Base-by-base conservation (phyloP, 2,329 filamentous ascomycete species). In the Clonostachys sp. region DNA sequence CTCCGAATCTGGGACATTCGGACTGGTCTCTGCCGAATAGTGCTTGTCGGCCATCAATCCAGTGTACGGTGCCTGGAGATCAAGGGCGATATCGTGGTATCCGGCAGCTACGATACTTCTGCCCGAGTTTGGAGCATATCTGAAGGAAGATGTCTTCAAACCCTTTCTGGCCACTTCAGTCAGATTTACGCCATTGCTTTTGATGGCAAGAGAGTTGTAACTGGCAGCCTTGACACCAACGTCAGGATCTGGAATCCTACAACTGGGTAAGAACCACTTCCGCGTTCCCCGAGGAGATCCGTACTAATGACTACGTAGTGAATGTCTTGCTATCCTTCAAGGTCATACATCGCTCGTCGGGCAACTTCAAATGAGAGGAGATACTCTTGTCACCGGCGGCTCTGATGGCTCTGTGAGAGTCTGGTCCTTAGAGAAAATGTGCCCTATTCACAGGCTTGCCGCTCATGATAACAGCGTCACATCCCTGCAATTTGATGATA, bases 121-220 rank as follows among this genome's bases (percentile, higher is more conserved):
- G 94, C 94, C 18, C 87, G 91, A 57, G 92, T 99, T 48, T 99
- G 94, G 94, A 96, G 89, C 65, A 97, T 99, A 45, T 95, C 90
- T 3, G 89, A 96, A 68, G 94, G 94, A 33, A 84, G 90, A 52
- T 99, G 94, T 65, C 73, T 97, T 47, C 86, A 92, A 55, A 96
- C 91, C 1, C 76, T 99, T 38, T 85, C 87, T 41, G 94, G 94
- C 1, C 94, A 99, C 67, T 99, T 96, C 69, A 97, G 92, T 63
- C 94, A 99, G 63, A 99, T 99, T 49, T 99, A 99, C 64, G 94
- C 94, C 17, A 95, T 99, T 62, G 94, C 94, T 2, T 99, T 97
- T 67, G 94, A 99, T 63, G 94, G 94, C 38, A 85, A 86, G 56
- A 82, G 91, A 53, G 91, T 99, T 49, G 92, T 95, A 35, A 99